These are phyloP conservation scores for Fusarium abutilonis DNA, from an alignment of 2,329 filamentous ascomycete species.

Conservation along the genomic window DNA sequence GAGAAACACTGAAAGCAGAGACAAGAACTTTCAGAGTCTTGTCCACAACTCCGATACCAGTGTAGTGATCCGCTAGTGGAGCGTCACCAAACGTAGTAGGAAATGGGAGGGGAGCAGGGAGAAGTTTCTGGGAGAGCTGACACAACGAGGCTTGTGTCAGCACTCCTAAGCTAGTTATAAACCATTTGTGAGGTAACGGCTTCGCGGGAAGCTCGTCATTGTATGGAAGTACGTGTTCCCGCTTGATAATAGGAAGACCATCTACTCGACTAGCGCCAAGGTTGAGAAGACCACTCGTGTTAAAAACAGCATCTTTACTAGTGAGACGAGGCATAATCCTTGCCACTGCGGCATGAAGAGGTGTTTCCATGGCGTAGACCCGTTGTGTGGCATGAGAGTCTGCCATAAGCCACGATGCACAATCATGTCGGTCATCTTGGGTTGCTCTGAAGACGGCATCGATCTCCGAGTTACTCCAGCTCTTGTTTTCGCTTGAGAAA, in stretches of 20 bases:
- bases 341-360: neutral
- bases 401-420: neutral
- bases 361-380: neutral
- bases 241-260: neutral
- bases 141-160: neutral
- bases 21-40: neutral
- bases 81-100: neutral
- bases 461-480: neutral
- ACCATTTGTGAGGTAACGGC: neutral
- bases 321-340: neutral
- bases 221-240: neutral
- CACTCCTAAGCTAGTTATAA: neutral
- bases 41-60: neutral
- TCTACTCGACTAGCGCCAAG: neutral
- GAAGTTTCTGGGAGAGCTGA: fast-evolving
- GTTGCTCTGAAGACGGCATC: neutral
- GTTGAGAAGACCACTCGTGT: neutral
- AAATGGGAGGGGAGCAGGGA: fast-evolving
- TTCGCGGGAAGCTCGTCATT: neutral
- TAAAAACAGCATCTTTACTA: fast-evolving
- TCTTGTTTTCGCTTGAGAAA: fast-evolving
- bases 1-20: neutral
- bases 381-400: neutral
- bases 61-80: neutral
- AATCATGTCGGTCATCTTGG: neutral